Evolutionary conservation across 2,329 filamentous ascomycete genomes (phyloP).

Genomic region (Ophiostoma australiae): DNA sequence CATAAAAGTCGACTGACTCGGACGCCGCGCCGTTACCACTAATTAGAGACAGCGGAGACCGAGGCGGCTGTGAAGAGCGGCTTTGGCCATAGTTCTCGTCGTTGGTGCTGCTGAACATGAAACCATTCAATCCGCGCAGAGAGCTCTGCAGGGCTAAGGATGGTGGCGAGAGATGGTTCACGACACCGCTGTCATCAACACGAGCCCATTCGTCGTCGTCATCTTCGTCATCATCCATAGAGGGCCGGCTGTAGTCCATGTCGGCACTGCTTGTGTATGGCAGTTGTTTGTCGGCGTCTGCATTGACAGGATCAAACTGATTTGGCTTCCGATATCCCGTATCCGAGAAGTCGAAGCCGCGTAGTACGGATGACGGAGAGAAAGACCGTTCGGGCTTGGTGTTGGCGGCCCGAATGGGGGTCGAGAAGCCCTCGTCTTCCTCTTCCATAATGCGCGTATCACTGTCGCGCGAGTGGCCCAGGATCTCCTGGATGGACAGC

Average conservation of each 20-base stretch:
- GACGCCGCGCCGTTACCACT: slow-evolving; percentile 43
- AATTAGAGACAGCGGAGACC: slow-evolving; percentile 44
- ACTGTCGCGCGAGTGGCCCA: slow-evolving; percentile 51
- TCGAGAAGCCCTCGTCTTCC: slow-evolving; percentile 55
- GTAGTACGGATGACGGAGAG: slow-evolving; percentile 18
- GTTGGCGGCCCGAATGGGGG: slow-evolving; percentile 41
- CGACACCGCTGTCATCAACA: slow-evolving; percentile 50
- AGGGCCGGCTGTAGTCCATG: slow-evolving; percentile 47
- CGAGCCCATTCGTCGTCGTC: slow-evolving; percentile 58
- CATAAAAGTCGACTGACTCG: slow-evolving; percentile 30
- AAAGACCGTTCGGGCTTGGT: slow-evolving; percentile 2
- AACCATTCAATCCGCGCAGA: slow-evolving; percentile 12
- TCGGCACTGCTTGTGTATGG: slow-evolving; percentile 31
- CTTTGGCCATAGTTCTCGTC: neutral
- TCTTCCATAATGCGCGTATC: slow-evolving; percentile 58
- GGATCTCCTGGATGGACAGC: slow-evolving; percentile 55
- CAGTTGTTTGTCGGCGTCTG: slow-evolving; percentile 31
- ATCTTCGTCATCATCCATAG: slow-evolving; percentile 58
- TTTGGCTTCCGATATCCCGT: slow-evolving; percentile 1
- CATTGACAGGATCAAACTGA: neutral
- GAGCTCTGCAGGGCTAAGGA: slow-evolving; percentile 46
- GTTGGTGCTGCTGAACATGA: slow-evolving; percentile 10
- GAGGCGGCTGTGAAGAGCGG: neutral
- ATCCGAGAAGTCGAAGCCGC: slow-evolving; percentile 4
- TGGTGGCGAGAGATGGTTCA: slow-evolving; percentile 56